Base-by-base conservation (phyloP, 2,329 filamentous ascomycete genomes). In the Phyllosticta citrichinensis region DNA sequence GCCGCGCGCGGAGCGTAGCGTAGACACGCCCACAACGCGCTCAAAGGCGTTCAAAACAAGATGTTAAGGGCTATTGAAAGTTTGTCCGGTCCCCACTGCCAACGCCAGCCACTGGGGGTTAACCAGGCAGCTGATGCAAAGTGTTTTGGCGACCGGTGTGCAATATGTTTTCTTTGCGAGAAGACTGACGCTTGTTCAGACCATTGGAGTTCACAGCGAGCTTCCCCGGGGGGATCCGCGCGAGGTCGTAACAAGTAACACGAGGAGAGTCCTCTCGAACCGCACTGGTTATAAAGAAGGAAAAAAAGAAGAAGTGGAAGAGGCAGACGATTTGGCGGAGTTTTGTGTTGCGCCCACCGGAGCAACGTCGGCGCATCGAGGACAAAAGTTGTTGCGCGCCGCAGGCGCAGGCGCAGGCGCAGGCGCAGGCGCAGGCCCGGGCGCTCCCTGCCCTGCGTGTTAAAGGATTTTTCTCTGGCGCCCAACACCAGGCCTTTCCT, bases 121-220 rank as follows among this genome's bases (percentile, higher is more conserved):
- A 30, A 65, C 52, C 20, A 58, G 67, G 68, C 67, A 71, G 70
- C 66, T 58, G 54, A 64, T 70, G 66, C 70, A 74, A 74, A 74
- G 72, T 74, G 71, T 74, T 73, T 72, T 14, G 62, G 65, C 67
- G 70, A 73, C 74, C 68, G 71, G 73, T 68, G 79, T 89, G 87
- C 87, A 91, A 93, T 93, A 88, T 81, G 77, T 76, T 76, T 66
- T 62, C 66, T 79, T 88, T 92, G 83, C 82, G 86, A 84, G 86
- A 83, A 82, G 84, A 87, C 83, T 85, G 88, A 91, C 88, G 86
- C 87, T 85, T 85, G 77, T 30, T 54, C 73, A 76, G 56, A 62
- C 52, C 60, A 57, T 54, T 22, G 60, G 10, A 17, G 56, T 27
- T 4, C 40, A n/a, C 40, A 47, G 40, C 40, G 14, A 8, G 40